These are phyloP conservation scores for Cercospora sp. DNA, from an alignment of 2,329 filamentous ascomycete species.

Conservation along the genomic window DNA sequence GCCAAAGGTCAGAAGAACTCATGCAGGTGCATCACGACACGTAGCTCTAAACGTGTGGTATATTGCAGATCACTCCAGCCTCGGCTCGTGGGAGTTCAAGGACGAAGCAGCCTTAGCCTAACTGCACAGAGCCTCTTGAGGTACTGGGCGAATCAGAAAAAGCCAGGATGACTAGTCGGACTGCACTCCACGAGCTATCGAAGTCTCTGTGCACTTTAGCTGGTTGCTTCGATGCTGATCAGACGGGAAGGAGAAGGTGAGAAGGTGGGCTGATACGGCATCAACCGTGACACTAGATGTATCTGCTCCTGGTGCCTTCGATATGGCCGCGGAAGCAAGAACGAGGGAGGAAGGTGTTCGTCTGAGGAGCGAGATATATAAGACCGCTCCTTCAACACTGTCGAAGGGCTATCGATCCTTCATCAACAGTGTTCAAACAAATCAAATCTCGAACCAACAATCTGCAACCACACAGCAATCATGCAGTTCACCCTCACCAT, in stretches of 20 bases:
- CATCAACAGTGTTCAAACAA: not conserved
- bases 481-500: constrained; percentile 11
- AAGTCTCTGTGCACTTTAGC: not conserved
- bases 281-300: not conserved
- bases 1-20: not conserved
- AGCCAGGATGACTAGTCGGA: not conserved
- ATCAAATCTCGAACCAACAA: not conserved
- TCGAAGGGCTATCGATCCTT: not conserved
- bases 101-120: not conserved
- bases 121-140: not conserved
- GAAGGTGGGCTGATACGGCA: not conserved
- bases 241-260: not conserved
- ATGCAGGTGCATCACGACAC: constrained; percentile 4
- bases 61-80: constrained; percentile 5
- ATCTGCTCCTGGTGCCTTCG: not conserved
- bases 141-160: not conserved
- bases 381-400: not conserved
- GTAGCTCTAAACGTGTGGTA: not conserved
- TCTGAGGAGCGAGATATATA: not conserved
- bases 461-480: not conserved
- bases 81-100: constrained; percentile 2
- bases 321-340: not conserved
- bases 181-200: constrained; percentile 11
- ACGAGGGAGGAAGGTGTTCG: too few relatives aligned
- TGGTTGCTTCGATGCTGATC: not conserved